These are phyloP conservation scores for Calendula officinalis DNA, from an alignment of 129 eudicot species.

Conservation along the genomic window DNA sequence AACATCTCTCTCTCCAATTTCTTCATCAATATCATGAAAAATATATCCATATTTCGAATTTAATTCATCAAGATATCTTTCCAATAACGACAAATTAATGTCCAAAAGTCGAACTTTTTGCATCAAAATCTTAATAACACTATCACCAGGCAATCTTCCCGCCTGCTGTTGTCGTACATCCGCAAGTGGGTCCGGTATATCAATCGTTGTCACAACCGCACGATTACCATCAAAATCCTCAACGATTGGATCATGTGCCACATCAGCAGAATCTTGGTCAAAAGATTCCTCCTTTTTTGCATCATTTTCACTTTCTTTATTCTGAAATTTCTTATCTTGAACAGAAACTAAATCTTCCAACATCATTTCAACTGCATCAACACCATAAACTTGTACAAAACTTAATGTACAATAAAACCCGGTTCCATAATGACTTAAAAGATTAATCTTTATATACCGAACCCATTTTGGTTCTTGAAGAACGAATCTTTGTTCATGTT, in stretches of 20 bases:
- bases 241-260: constrained; percentile 28
- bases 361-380: constrained; percentile 97
- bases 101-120: constrained; percentile 88
- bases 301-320: constrained; percentile 40
- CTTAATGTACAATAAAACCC: constrained; percentile 96
- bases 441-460: constrained; percentile 70
- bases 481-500: constrained; percentile 75
- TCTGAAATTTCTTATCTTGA: constrained; percentile 53
- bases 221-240: constrained; percentile 44
- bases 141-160: constrained; percentile 96
- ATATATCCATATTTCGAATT: constrained; percentile 75
- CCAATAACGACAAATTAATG: constrained; percentile 76
- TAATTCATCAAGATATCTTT: constrained; percentile 81
- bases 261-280: constrained; percentile 30
- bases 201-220: constrained; percentile 34
- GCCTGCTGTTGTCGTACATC: constrained; percentile 71
- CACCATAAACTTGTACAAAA: constrained; percentile 84
- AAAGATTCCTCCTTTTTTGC: constrained; percentile 35
- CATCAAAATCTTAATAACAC: constrained; percentile 96
- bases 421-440: constrained; percentile 81
- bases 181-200: constrained; percentile 68
- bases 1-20: constrained; percentile 60
- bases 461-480: constrained; percentile 93
- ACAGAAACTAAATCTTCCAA: constrained; percentile 84
- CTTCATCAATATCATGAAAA: constrained; percentile 73